Conservation (phyloP, 108 stramenopile genomes). For the Cylindrotheca fusiformis region DNA sequence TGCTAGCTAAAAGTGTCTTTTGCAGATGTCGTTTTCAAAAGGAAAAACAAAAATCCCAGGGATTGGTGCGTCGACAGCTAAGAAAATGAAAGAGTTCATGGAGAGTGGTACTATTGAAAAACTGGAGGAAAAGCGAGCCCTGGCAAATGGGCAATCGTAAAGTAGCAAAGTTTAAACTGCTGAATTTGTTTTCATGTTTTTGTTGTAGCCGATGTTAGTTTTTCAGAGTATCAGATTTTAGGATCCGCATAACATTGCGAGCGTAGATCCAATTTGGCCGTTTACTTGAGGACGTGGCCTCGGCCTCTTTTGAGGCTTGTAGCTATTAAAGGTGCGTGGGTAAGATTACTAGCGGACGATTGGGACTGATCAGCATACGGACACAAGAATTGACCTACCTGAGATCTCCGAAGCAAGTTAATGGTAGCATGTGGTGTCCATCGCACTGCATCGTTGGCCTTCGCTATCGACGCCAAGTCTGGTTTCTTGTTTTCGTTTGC, state of each 20-base stretch:
- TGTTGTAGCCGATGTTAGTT: background rate
- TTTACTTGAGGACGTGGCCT: conserved; percentile 38
- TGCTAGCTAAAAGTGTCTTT: background rate
- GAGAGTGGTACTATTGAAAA: conserved; percentile 72
- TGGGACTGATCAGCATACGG: conserved; percentile 22
- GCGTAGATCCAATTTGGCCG: conserved; percentile 48
- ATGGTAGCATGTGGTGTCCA: conserved; percentile 59
- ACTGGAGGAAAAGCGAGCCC: conserved; percentile 68
- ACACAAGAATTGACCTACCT: conserved; percentile 17
- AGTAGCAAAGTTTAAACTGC: background rate
- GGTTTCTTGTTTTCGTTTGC: background rate
- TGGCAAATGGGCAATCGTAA: no score
- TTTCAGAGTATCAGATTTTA: background rate
- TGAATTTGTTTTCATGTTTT: background rate
- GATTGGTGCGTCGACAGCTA: conserved; percentile 68
- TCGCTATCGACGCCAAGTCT: conserved; percentile 17
- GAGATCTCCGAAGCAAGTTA: conserved; percentile 48
- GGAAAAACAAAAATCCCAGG: conserved; percentile 73
- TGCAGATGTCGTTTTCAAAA: conserved; percentile 53
- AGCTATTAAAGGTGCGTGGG: background rate
- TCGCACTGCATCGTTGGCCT: conserved; percentile 51
- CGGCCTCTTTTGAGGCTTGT: conserved; percentile 4
- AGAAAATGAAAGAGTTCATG: conserved; percentile 70
- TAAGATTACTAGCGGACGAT: background rate
- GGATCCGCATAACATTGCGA: conserved; percentile 36